Evolutionary conservation across 192 early-diverging fungal species (phyloP), one percentile per base, ranked within the genome.

Genomic region (Gaertneriomyces semiglobifer): DNA sequence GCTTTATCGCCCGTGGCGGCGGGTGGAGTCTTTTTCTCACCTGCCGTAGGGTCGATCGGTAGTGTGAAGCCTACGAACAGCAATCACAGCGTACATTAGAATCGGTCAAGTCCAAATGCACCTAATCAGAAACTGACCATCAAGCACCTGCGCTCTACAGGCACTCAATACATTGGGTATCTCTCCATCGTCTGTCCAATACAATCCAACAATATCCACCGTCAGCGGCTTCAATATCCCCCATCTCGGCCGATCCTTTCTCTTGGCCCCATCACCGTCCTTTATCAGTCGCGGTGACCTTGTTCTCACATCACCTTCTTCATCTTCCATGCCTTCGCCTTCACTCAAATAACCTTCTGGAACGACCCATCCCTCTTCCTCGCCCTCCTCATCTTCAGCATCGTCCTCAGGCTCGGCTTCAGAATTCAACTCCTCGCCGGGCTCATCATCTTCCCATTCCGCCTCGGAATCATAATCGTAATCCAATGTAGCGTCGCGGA

Each of bases 371-470:
- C 81, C 89, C 20, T 88, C 85, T 75, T 77, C 81, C 4, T 80
- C 87, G 2, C 86, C 83, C 12, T 76, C 80, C 2, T 82, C 78
- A 38, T 73, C 81, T 9, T 81, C 81, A n/a, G 76, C 81, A n/a
- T 81, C 87, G 33, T 88, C 86, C 4, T 90, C 88, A 5, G 91
- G 90, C 39, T 93, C 92, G 65, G 87, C 86, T 6, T 89, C 90
- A 71, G 85, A 89, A 47, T 77, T 80, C 11, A 89, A 76, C 52
- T 94, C 92, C 63, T 96, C 94, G 16, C 94, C 94, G 62, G 90
- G 89, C 41, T 90, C 94, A 43, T 93, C 91, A 39, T 84, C 86
- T 41, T 91, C 91, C 94, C 94, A 96, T 74, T 94, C 94, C 0
- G 85, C 88, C 53, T 93, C 92, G 66, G 90, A 92, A 66, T 96